Evolutionary conservation across 441 rosid species (phyloP), one percentile per base, ranked within the genome.

Genomic region (Populus hybrid): DNA sequence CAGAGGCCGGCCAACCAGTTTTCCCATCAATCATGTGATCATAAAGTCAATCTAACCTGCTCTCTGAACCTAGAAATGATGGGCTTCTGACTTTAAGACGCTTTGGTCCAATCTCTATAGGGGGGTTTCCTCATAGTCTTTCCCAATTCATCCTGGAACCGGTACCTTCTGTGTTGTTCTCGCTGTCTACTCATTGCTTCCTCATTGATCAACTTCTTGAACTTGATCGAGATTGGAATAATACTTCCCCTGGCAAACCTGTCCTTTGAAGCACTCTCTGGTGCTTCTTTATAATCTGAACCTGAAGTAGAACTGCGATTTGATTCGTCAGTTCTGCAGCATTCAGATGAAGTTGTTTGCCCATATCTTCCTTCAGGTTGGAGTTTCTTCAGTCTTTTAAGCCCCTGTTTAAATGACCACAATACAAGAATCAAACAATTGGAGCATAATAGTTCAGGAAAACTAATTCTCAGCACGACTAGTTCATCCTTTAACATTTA

Each of bases 31-130:
- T 81, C 64, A 45, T 72, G 61, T 82, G 45, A 78, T 77, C 74
- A 76, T 65, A 36, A 82, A 82, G 78, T 88, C 84, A 86, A 77
- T 79, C 83, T 83, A 82, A 77, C 82, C 91, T 83, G 86, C 84
- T 83, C 79, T 79, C 86, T 76, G 88, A 77, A 53, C 86, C 88
- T 78, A 84, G 24, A 76, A 73, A 82, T 66, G 90, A 77, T 0
- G 94, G 93, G 71, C 95, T 95, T 89, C 86, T 91, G 50, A 92
- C 88, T 85, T 91, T 97, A 74, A 93, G 89, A 73, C 94, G 98
- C 86, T 88, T 97, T 24, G 92, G 95, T 74, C 91, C 92, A 8
- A 81, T 83, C 80, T 88, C 97, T 35, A 80, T 71, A 12, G 86
- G 81, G 45, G 64, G 87, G 76, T 76, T 84, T 88, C 86, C 83